These are phyloP conservation scores for Nissolia schottii DNA, from an alignment of 306 rosid species.

Conservation along the genomic window DNA sequence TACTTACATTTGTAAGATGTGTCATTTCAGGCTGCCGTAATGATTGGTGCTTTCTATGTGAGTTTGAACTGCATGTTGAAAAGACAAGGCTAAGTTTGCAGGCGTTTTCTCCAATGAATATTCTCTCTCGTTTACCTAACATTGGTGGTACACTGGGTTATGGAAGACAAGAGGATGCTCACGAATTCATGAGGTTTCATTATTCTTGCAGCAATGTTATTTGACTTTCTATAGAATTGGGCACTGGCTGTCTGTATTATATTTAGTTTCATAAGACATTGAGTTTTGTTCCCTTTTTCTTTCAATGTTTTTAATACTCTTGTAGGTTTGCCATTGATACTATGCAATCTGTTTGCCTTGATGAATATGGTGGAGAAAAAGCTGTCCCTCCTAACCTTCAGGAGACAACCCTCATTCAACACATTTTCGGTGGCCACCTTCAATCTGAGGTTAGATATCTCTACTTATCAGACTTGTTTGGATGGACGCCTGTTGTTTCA, in stretches of 20 bases:
- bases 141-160: slow-evolving; percentile 76
- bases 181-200: slow-evolving; percentile 85
- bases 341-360: slow-evolving; percentile 86
- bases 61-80: slow-evolving; percentile 70
- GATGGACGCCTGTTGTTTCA: not conserved
- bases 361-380: slow-evolving; percentile 88
- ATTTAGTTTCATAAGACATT: not conserved
- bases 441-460: slow-evolving; percentile 73
- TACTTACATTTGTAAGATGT: not conserved
- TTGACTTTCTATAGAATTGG: not conserved
- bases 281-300: not conserved
- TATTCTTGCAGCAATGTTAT: slow-evolving; percentile 1
- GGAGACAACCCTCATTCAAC: slow-evolving; percentile 81
- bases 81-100: slow-evolving; percentile 48
- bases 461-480: not conserved
- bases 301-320: not conserved
- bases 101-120: slow-evolving; percentile 74
- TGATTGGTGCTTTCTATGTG: slow-evolving; percentile 90
- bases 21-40: slow-evolving; percentile 54
- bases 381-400: slow-evolving; percentile 53
- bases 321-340: slow-evolving; percentile 78
- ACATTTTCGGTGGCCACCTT: slow-evolving; percentile 84
- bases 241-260: not conserved
- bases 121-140: slow-evolving; percentile 69
- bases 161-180: slow-evolving; percentile 96